Evolutionary conservation across 768 basidiomycete genomes (phyloP).

Genomic region (button mushroom (Agaricus bisporus)): DNA sequence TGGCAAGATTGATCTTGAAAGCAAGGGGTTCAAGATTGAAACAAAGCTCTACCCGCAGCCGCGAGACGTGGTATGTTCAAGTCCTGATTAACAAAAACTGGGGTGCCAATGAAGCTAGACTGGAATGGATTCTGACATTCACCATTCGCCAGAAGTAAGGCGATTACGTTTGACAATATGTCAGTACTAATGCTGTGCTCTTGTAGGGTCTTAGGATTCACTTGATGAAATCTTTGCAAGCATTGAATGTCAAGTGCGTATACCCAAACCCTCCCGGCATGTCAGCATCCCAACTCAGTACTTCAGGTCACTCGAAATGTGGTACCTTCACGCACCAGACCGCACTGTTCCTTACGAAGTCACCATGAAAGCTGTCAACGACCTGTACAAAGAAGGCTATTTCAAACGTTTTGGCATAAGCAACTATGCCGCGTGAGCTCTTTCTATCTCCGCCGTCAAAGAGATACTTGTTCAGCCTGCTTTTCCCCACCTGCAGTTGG

Average conservation of each 20-base stretch:
- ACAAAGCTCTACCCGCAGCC: constrained; percentile 45
- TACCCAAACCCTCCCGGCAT: neutral
- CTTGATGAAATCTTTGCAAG: constrained; percentile 37
- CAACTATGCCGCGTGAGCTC: neutral
- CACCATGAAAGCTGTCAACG: neutral
- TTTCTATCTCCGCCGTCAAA: too few relatives aligned
- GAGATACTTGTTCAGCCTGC: neutral
- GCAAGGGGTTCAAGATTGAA: constrained; percentile 47
- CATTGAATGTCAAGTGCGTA: neutral
- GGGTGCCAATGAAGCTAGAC: too few relatives aligned
- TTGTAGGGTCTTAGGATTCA: constrained; percentile 35
- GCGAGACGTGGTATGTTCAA: constrained; percentile 12
- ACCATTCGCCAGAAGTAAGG: constrained; percentile 26
- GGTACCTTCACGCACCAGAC: neutral
- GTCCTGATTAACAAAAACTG: too few relatives aligned
- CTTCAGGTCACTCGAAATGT: neutral
- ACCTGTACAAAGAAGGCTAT: neutral
- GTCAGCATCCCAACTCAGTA: neutral
- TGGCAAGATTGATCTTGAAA: constrained; percentile 44
- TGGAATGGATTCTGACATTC: constrained; percentile 14
- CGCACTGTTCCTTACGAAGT: too few relatives aligned
- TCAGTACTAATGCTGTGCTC: neutral
- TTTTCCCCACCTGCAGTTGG: neutral
- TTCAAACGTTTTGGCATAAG: neutral
- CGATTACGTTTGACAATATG: neutral